Evolutionary conservation across 306 rosid species (phyloP).

Genomic region (Sicyos edulis): DNA sequence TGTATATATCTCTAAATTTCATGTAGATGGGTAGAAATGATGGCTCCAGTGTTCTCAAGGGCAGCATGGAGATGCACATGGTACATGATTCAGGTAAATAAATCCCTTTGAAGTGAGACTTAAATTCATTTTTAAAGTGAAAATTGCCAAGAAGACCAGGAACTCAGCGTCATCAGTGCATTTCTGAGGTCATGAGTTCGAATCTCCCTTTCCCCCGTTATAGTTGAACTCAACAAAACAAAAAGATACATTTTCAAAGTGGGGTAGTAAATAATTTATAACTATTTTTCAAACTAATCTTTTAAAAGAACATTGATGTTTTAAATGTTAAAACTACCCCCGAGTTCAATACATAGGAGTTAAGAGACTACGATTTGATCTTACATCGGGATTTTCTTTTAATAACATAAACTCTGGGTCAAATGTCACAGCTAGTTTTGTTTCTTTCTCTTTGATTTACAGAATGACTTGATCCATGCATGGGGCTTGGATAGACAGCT

Average conservation of each 20-base stretch:
- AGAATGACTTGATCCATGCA: conserved; percentile 95
- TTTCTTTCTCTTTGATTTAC: conserved; percentile 27
- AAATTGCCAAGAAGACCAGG: too few species aligned
- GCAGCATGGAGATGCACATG: conserved; percentile 79
- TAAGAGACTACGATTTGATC: not conserved
- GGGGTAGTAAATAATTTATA: not conserved
- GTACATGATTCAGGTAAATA: conserved; percentile 84
- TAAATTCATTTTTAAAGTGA: not conserved
- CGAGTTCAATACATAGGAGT: not conserved
- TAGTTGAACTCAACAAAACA: too few species aligned
- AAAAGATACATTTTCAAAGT: not conserved
- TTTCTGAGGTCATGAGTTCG: too few species aligned
- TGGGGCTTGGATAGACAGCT: conserved; percentile 90
- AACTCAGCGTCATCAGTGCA: too few species aligned
- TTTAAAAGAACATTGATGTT: conserved; percentile 3
- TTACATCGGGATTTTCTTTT: too few species aligned
- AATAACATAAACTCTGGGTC: not conserved
- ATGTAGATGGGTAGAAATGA: conserved; percentile 93
- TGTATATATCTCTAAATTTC: not conserved
- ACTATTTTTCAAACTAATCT: not conserved
- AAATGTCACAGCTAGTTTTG: not conserved
- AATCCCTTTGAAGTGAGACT: not conserved
- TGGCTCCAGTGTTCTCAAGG: conserved; percentile 92
- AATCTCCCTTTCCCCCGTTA: too few species aligned
- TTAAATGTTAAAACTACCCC: not conserved